Conservation (phyloP, 73 alveolate species). For the Paramecium bursaria region DNA sequence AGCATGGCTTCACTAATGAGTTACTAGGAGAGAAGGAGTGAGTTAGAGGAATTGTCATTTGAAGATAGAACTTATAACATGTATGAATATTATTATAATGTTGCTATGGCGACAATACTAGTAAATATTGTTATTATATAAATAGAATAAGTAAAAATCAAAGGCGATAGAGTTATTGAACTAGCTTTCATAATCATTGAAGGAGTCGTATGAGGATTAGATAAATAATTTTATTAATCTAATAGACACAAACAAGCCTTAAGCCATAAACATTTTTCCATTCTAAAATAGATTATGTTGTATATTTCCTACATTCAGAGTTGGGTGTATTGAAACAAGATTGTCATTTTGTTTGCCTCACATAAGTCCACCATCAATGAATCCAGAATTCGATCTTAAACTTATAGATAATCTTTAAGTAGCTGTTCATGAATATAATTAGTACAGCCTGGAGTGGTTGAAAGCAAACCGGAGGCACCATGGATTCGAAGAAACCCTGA, state of each 20-base stretch:
- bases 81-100: conserved; percentile 67
- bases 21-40: conserved; percentile 34
- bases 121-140: conserved; percentile 8
- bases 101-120: conserved; percentile 42
- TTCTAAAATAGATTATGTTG: conserved; percentile 57
- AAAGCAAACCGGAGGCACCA: conserved; percentile 63
- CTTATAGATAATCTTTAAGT: conserved; percentile 45
- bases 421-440: conserved; percentile 22
- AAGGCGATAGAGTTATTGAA: conserved; percentile 46
- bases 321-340: conserved; percentile 23
- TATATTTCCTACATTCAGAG: conserved; percentile 63
- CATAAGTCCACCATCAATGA: conserved; percentile 56
- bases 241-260: conserved; percentile 4
- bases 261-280: conserved; percentile 50
- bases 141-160: conserved; percentile 42
- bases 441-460: conserved; percentile 57
- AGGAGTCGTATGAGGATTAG: conserved; percentile 6
- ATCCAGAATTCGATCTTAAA: conserved; percentile 56
- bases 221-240: conserved; percentile 5
- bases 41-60: conserved; percentile 66
- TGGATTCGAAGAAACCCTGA: conserved; percentile 56
- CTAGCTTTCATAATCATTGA: conserved; percentile 25
- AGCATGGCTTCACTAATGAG: not conserved
- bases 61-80: conserved; percentile 68
- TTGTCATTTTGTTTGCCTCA: conserved; percentile 46